Conservation (phyloP, 1,284 basidiomycete species). For the Peniophora sp. region DNA sequence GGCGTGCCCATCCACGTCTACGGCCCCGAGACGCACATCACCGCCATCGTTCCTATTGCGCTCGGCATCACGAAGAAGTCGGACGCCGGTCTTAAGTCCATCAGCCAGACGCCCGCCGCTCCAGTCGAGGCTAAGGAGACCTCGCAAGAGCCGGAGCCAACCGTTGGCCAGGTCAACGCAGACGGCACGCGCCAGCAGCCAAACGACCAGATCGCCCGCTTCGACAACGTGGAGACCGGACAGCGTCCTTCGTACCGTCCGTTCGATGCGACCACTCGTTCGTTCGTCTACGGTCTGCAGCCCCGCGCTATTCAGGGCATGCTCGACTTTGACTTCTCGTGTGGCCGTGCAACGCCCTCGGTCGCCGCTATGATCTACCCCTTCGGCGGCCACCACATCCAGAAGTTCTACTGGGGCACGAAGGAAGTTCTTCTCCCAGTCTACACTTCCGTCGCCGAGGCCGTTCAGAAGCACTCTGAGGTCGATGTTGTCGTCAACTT, state of each 20-base stretch:
- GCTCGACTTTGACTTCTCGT: constrained; percentile 99
- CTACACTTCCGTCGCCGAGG: constrained; percentile 91
- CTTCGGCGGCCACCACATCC: constrained; percentile 99
- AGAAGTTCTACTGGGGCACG: constrained; percentile 99
- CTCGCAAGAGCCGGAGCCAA: constrained; percentile 11
- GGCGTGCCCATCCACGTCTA: constrained; percentile 97
- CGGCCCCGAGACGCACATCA: constrained; percentile 98
- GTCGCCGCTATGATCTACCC: constrained; percentile 99
- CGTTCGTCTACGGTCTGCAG: constrained; percentile 97
- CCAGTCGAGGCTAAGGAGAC: constrained; percentile 25
- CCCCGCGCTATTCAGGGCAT: constrained; percentile 99
- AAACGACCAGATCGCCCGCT: constrained; percentile 86
- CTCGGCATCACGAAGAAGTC: constrained; percentile 66
- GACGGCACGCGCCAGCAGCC: constrained; percentile 80
- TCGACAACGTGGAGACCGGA: constrained; percentile 42
- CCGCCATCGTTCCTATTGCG: constrained; percentile 96
- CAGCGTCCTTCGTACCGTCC: constrained; percentile 77
- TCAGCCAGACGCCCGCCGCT: constrained; percentile 25
- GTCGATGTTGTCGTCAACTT: constrained; percentile 99
- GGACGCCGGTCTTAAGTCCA: constrained; percentile 28
- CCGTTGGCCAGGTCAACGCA: constrained; percentile 73
- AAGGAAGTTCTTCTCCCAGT: constrained; percentile 98
- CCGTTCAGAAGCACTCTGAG: constrained; percentile 92
- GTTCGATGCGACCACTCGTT: constrained; percentile 88
- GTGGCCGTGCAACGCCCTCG: constrained; percentile 87